Conservation (phyloP, 257 asterid genomes). For the Rhazya stricta region DNA sequence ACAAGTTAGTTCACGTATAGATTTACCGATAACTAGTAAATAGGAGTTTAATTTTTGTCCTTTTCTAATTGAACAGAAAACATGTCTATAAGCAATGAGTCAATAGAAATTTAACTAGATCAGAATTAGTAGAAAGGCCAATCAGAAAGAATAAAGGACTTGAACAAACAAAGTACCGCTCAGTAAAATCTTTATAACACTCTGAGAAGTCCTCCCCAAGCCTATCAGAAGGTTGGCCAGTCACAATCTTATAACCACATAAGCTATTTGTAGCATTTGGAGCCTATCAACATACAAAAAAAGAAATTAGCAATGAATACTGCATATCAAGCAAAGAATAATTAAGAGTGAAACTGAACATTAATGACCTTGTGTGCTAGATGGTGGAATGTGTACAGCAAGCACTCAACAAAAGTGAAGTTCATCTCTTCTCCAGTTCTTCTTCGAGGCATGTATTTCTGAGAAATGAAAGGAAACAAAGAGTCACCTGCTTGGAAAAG, state of each 20-base stretch:
- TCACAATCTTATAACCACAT: constrained; percentile 92
- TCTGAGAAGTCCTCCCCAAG: constrained; percentile 96
- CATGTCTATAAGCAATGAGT: neutral
- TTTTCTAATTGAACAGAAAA: neutral
- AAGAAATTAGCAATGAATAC: constrained; percentile 16
- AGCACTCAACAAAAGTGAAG: constrained; percentile 85
- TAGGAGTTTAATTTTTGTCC: neutral
- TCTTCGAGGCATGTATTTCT: constrained; percentile 81
- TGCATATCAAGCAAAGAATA: neutral
- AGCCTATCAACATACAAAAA: constrained; percentile 47
- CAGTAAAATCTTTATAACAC: constrained; percentile 61
- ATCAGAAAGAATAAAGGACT: neutral
- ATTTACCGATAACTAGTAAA: neutral
- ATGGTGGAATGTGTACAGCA: constrained; percentile 82
- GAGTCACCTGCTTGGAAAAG: neutral
- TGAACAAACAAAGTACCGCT: constrained; percentile 48
- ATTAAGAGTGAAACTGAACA: constrained; percentile 14
- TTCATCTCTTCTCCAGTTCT: constrained; percentile 85
- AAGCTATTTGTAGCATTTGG: constrained; percentile 88
- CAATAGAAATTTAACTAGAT: neutral
- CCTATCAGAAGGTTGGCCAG: constrained; percentile 98
- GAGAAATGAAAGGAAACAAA: constrained; percentile 22
- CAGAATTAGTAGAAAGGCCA: neutral
- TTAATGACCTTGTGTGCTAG: constrained; percentile 69
- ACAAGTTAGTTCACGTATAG: neutral